Evolutionary conservation across 805 yeast species (phyloP).

Genomic region (Zygoascus ofunaensis): DNA sequence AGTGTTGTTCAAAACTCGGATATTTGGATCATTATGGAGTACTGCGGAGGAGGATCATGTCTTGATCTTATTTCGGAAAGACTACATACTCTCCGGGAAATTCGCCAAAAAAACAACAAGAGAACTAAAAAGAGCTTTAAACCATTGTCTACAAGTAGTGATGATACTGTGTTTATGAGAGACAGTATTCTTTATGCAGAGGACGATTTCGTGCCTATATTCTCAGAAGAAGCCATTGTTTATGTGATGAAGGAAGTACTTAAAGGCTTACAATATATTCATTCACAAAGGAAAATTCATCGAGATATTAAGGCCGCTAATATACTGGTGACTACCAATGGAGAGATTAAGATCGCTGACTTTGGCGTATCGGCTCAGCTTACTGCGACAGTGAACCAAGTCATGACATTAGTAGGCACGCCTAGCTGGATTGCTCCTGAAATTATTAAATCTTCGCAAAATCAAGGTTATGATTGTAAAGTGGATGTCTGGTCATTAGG

Average conservation of each 20-base stretch:
- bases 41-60: conserved; percentile 92
- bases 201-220: neutral
- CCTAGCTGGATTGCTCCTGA: conserved; percentile 99
- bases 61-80: conserved; percentile 36
- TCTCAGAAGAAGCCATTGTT: conserved; percentile 37
- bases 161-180: neutral
- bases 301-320: conserved; percentile 90
- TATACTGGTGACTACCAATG: conserved; percentile 59
- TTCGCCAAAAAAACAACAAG: neutral
- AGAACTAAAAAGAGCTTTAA: neutral
- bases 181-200: neutral
- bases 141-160: neutral
- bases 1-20: conserved; percentile 56
- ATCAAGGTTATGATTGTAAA: conserved; percentile 65
- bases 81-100: neutral
- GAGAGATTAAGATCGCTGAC: conserved; percentile 76
- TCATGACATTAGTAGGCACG: conserved; percentile 84
- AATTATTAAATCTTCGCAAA: conserved; percentile 42
- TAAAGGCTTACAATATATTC: conserved; percentile 68
- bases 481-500: conserved; percentile 97
- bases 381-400: conserved; percentile 40
- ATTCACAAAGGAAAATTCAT: conserved; percentile 67
- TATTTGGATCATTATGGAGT: conserved; percentile 91
- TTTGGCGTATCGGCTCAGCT: conserved; percentile 90
- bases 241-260: conserved; percentile 56